Evolutionary conservation across 495 filamentous ascomycete genomes (phyloP), one percentile per base, ranked within the genome.

Genomic region (Penicillium cosmopolitanum): DNA sequence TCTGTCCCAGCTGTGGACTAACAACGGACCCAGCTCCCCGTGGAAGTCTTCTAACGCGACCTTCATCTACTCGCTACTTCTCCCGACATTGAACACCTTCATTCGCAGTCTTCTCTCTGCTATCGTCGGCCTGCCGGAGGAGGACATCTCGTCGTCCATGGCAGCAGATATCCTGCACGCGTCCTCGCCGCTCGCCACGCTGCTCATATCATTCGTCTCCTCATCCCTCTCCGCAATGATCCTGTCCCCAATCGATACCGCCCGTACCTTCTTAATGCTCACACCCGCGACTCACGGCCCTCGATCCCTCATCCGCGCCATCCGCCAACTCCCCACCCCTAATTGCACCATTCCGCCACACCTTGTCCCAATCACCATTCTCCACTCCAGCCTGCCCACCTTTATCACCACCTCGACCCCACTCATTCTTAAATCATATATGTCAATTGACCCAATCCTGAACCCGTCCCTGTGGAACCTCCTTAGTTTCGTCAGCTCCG

Each of bases 41-140:
- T 98, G 93, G 93, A 97, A 97, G 77, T 92, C 88, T 25, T 87
- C 91, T 34, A 96, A 96, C 66, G 81, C 89, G n/a, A 93, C 91
- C 1, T 96, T 96, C 62, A 81, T 97, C 52, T 92, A 96, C 75
- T 87, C 86, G 2, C 80, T 95, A 31, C 84, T 96, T n/a, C 82
- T 90, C 31, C 90, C 89, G n/a, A 87, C 93, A 3, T 72, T 95
- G 4, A 92, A 95, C 68, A 89, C 87, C 58, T 97, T 93, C 84
- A 89, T 92, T 12, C 86, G 92, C 51, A 89, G 89, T 62, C 79
- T 96, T 3, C 80, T 97, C 4, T 88, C 91, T 19, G 92, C 93
- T 3, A 78, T 96, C 8, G 78, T 96, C 47, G 92, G 92, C 56
- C 79, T 96, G 0, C 92, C 92, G 7, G 92, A 96, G 65, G 77